A percentile compares a stretch with the other conserved stretches of the same genome.
Evolutionary conservation across 2,329 filamentous ascomycete species (phyloP).

Genomic region (Epichloe bromicola): DNA sequence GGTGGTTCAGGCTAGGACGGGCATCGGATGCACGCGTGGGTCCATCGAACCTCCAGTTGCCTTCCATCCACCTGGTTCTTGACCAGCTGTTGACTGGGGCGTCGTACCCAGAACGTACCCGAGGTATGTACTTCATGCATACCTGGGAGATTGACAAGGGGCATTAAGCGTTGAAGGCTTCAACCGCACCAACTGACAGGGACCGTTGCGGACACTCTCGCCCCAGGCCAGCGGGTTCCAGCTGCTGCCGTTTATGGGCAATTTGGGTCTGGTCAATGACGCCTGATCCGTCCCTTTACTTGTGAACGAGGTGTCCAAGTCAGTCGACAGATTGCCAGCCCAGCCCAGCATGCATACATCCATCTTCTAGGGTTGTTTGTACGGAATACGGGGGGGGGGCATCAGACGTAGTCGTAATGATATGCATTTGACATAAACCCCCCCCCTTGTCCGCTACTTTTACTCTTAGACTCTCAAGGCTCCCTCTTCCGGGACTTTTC

Average conservation of each 20-base stretch:
- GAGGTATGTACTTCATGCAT: background rate
- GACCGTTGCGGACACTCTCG: background rate
- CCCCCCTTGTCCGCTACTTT: background rate
- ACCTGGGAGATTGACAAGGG: background rate
- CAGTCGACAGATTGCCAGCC: background rate
- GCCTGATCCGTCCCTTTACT: background rate
- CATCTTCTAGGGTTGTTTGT: background rate
- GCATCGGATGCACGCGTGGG: background rate
- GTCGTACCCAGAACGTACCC: background rate
- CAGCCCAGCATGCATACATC: background rate
- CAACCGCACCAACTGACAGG: conserved; percentile 4
- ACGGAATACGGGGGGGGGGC: background rate
- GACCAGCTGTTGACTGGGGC: conserved; percentile 1
- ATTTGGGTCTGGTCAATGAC: background rate
- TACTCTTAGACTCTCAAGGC: background rate
- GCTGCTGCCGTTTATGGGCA: background rate
- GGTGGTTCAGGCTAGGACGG: background rate
- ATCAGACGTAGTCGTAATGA: background rate
- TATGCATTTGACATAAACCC: background rate
- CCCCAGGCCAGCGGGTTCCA: background rate
- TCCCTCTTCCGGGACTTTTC: conserved; percentile 1
- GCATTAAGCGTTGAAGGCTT: conserved; percentile 1
- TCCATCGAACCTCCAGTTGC: background rate
- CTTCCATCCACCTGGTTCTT: background rate
- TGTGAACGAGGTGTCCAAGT: background rate